Evolutionary conservation across 805 yeast genomes (phyloP).

Genomic region (Nakazawaea populi): DNA sequence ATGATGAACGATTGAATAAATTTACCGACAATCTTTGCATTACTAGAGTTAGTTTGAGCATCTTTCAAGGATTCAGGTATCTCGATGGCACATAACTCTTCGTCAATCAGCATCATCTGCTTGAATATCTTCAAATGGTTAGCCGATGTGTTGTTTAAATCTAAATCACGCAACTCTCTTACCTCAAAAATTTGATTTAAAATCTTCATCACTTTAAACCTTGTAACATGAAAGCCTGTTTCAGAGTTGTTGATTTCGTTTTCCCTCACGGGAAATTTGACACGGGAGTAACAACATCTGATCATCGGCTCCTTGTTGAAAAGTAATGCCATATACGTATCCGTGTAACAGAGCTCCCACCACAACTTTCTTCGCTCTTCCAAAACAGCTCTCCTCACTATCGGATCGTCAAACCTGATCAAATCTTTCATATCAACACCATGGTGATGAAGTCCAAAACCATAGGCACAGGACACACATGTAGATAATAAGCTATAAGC

Average conservation of each 20-base stretch:
- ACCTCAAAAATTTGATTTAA: constrained; percentile 18
- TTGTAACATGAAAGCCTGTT: constrained; percentile 24
- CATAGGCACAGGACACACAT: not conserved
- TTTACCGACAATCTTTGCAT: not conserved
- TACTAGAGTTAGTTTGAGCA: not conserved
- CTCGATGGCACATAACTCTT: not conserved
- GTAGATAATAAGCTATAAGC: not conserved
- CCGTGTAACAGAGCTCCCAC: constrained; percentile 8
- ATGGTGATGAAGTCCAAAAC: not conserved
- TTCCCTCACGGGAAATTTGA: not conserved
- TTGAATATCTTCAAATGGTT: not conserved
- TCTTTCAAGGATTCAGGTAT: not conserved
- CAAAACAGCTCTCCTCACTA: not conserved
- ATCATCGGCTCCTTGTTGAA: constrained; percentile 6
- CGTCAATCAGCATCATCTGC: not conserved
- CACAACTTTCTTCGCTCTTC: constrained; percentile 4
- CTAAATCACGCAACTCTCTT: not conserved
- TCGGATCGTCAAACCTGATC: not conserved
- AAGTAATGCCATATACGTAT: constrained; percentile 2
- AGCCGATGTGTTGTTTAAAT: not conserved
- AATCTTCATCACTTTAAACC: constrained; percentile 34
- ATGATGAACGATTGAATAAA: not conserved
- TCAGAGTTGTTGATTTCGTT: not conserved
- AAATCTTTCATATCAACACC: not conserved
- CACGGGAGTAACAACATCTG: not conserved